These are phyloP conservation scores for Diophrys appendiculata DNA, from an alignment of 73 alveolate genomes.

Conservation along the genomic window DNA sequence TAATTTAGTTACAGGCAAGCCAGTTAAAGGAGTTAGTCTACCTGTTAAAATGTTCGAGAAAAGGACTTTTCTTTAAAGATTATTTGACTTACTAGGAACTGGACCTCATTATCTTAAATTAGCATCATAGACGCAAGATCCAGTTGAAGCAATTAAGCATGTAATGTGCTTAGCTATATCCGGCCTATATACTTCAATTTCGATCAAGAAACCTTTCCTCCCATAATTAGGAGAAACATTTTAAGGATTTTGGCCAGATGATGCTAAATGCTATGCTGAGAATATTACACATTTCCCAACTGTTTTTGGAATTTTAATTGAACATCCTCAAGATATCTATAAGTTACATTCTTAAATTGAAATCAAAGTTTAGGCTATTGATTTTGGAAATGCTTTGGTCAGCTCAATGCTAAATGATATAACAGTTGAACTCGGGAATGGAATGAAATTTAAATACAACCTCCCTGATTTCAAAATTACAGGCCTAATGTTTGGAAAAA, in stretches of 20 bases:
- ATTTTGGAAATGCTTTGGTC: conserved; percentile 25
- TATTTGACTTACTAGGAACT: conserved; percentile 65
- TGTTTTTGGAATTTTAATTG: conserved; percentile 63
- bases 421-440: conserved; percentile 27
- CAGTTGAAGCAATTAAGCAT: conserved; percentile 69
- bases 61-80: conserved; percentile 63
- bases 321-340: conserved; percentile 24
- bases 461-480: conserved; percentile 24
- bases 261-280: conserved; percentile 88
- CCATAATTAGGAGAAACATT: conserved; percentile 96
- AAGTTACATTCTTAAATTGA: conserved; percentile 27
- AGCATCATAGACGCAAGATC: conserved; percentile 52
- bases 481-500: conserved; percentile 41
- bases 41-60: conserved; percentile 81
- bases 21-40: conserved; percentile 50
- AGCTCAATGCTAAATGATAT: conserved; percentile 4
- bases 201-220: conserved; percentile 88
- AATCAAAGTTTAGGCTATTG: conserved; percentile 14
- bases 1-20: not conserved
- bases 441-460: conserved; percentile 12
- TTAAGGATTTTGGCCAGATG: conserved; percentile 92
- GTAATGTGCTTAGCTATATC: conserved; percentile 68
- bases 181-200: conserved; percentile 66
- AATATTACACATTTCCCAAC: conserved; percentile 94
- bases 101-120: conserved; percentile 61